phyloP scores from a whole-genome alignment of 129 eudicot species.

The Tagetes erecta region DNA sequence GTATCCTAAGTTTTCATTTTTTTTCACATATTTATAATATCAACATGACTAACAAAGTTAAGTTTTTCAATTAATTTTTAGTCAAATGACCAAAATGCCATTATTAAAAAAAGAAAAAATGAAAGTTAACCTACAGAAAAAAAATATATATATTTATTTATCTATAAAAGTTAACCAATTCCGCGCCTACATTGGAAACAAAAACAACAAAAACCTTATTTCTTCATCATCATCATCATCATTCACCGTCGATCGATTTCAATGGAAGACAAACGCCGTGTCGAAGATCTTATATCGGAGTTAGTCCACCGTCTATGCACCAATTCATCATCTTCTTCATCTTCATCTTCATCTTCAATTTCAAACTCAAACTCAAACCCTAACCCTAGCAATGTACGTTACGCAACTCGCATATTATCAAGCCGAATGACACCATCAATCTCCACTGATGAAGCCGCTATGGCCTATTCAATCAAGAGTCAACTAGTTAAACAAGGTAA shows the following conservation, averaged over 20 bases:
- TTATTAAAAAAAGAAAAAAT: too few species aligned
- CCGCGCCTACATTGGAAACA: conserved; percentile 69
- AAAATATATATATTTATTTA: too few species aligned
- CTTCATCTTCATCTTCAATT: conserved; percentile 36
- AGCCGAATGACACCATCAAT: conserved; percentile 96
- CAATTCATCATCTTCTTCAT: conserved; percentile 31
- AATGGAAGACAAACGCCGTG: conserved; percentile 67
- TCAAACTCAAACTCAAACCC: conserved; percentile 53
- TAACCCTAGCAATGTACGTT: conserved; percentile 49
- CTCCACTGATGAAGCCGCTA: conserved; percentile 68
- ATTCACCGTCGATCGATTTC: conserved; percentile 34
- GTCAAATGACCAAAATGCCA: too few species aligned
- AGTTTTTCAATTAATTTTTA: too few species aligned
- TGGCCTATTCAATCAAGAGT: conserved; percentile 86
- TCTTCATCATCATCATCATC: conserved; percentile 28
- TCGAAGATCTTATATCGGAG: conserved; percentile 74
- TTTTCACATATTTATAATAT: too few species aligned
- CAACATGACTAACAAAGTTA: too few species aligned
- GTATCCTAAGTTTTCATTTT: too few species aligned
- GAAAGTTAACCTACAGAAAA: too few species aligned
- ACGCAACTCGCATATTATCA: conserved; percentile 79
- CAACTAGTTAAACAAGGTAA: conserved; percentile 83
- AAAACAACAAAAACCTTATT: conserved; percentile 33
- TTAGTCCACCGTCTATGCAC: conserved; percentile 71
- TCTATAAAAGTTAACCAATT: conserved; percentile 19